Evolutionary conservation across 1,139 yeast species (phyloP), one percentile per base, ranked within the genome.

Genomic region (Citeromyces hawaiiensis): DNA sequence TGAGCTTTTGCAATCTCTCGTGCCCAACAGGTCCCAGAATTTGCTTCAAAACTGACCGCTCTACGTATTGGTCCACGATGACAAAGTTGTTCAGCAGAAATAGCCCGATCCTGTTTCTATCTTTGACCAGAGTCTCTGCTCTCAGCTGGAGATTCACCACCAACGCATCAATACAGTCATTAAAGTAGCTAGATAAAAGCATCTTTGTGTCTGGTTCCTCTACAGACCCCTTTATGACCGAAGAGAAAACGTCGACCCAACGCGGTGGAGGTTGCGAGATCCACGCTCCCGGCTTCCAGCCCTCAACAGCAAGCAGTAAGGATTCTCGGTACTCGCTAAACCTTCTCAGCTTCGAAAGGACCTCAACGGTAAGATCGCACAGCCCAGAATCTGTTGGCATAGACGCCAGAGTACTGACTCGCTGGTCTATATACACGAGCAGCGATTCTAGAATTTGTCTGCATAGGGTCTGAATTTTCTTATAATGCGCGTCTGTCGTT

Each of bases 141-240:
- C 61, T 75, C 49, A 58, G 66, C 56, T 69, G 88, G 59, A 67
- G 66, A 42, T 72, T 70, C 34, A 81, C 64, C 54, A 80, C 67
- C 31, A 83, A 66, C 35, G 79, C 77, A 55, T 86, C 96, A 38
- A 87, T 70, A 32, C 82, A 68, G 54, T 86, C 96, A 40, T 85
- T 71, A 44, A 76, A 69, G 52, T 70, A 85, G 36, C 81, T 66
- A 2, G 86, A 71, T 18, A 83, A 57, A 42, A 81, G 55, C 42
- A 66, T 72, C 30, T 63, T 61, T 1, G 76, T 69, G 38, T 64
- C 63, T 50, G 48, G 48, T 40, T 54, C 53, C 29, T 47, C 50
- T 4, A 45, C 42, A 4, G 53, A 47, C 6, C 52, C 45, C 32
- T 60, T 60, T 18, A 62, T 63, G 3, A 68, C 70, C 16, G 75